Percentiles rank a stretch among this genome's conserved stretches.
Conservation (phyloP, 495 filamentous ascomycete species). For the Choiromyces venosus region DNA sequence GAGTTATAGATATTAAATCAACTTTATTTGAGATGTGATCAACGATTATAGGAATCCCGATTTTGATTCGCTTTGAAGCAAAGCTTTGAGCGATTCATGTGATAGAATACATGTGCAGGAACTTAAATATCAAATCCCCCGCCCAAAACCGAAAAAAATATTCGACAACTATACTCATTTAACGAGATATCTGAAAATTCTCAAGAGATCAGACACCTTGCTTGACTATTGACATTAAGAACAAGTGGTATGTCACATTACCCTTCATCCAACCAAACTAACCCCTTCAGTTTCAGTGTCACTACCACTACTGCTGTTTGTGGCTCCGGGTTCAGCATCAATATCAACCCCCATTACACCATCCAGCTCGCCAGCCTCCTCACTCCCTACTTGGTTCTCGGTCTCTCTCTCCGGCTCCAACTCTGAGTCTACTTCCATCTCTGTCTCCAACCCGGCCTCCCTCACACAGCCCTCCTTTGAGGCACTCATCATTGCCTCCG, state of each 20-base stretch:
- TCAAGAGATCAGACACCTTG: not conserved
- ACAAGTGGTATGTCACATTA: not conserved
- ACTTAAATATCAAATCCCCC: not conserved
- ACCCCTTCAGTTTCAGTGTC: not conserved
- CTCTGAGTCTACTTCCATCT: not conserved
- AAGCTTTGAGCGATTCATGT: not conserved
- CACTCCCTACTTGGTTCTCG: not conserved
- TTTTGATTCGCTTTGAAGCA: not conserved
- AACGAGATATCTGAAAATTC: not conserved
- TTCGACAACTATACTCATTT: not conserved
- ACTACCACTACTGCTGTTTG: not conserved
- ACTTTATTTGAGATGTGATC: not conserved
- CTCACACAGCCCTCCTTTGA: not conserved
- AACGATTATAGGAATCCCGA: not conserved
- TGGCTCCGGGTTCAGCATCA: not conserved
- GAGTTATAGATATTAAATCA: not conserved
- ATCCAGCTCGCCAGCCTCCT: not conserved
- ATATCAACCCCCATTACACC: not conserved
- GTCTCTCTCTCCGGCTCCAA: not conserved
- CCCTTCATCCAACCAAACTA: not conserved
- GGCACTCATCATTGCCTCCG: slow-evolving; percentile 15
- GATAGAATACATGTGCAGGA: not conserved
- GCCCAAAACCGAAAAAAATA: not conserved
- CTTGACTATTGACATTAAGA: not conserved
- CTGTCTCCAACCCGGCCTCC: not conserved